A percentile compares a stretch with the other conserved stretches of the same genome.
These are phyloP conservation scores for Cryphonectria nitschkei DNA, from an alignment of 2,329 filamentous ascomycete genomes.

Conservation along the genomic window DNA sequence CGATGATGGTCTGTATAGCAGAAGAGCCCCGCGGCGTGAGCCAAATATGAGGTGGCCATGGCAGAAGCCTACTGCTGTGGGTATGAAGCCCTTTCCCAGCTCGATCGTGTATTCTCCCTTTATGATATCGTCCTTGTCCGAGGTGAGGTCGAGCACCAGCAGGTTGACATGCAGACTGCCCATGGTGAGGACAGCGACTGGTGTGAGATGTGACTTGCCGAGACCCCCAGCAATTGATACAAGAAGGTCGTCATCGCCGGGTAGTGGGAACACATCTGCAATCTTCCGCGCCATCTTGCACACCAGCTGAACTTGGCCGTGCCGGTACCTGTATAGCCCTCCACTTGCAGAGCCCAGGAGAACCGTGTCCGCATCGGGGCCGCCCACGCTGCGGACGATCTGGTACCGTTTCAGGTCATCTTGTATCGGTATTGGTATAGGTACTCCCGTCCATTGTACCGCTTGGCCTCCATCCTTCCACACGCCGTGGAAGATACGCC, in stretches of 20 bases:
- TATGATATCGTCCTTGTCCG: slow-evolving; percentile 33
- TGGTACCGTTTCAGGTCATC: slow-evolving; percentile 52
- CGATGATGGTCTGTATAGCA: slow-evolving; percentile 37
- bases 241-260: slow-evolving; percentile 14
- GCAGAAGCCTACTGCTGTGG: slow-evolving; percentile 50
- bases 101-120: slow-evolving; percentile 36
- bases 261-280: slow-evolving; percentile 53
- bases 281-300: slow-evolving; percentile 52
- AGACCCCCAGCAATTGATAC: background rate
- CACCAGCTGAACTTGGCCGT: slow-evolving; percentile 40
- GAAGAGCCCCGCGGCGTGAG: slow-evolving; percentile 55
- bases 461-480: slow-evolving; percentile 34
- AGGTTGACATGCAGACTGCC: slow-evolving; percentile 49
- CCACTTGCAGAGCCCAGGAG: slow-evolving; percentile 55
- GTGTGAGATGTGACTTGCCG: slow-evolving; percentile 17
- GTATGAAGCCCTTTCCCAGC: slow-evolving; percentile 53
- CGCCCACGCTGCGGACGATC: slow-evolving; percentile 46
- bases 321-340: slow-evolving; percentile 49
- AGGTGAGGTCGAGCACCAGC: slow-evolving; percentile 43
- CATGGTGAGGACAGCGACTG: slow-evolving; percentile 51
- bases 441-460: slow-evolving; percentile 50
- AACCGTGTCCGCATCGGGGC: slow-evolving; percentile 39
- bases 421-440: slow-evolving; percentile 39
- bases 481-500: slow-evolving; percentile 57
- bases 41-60: slow-evolving; percentile 54